Evolutionary conservation across 2,329 filamentous ascomycete genomes (phyloP).

Genomic region (Sporothrix mexicana): DNA sequence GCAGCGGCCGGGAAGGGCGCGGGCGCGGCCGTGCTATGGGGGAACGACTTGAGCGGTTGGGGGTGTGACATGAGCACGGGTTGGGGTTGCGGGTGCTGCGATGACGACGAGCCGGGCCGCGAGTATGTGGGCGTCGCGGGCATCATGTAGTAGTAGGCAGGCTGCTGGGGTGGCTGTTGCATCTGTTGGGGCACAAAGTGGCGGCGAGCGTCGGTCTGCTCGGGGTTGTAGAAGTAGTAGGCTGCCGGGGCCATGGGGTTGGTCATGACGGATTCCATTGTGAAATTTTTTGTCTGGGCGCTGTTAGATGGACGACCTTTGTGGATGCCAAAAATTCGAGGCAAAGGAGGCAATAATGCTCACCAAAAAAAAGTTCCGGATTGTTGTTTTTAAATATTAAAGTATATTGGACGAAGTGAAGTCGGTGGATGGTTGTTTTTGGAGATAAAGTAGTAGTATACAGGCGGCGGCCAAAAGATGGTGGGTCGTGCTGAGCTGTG

Average conservation of each 20-base stretch:
- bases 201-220: conserved; percentile 74
- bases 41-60: conserved; percentile 59
- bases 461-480: conserved; percentile 48
- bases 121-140: conserved; percentile 69
- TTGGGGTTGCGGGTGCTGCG: conserved; percentile 60
- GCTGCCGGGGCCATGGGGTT: conserved; percentile 69
- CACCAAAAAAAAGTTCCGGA: conserved; percentile 26
- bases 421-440: background rate
- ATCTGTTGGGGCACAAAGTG: conserved; percentile 69
- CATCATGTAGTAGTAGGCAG: conserved; percentile 42
- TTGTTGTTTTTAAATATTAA: conserved; percentile 35
- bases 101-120: conserved; percentile 68
- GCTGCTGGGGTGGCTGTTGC: conserved; percentile 55
- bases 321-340: background rate
- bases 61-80: conserved; percentile 31
- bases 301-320: conserved; percentile 24
- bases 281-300: conserved; percentile 38
- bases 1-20: conserved; percentile 51
- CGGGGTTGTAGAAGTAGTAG: conserved; percentile 87
- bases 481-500: conserved; percentile 42
- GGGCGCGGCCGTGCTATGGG: conserved; percentile 50
- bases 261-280: conserved; percentile 70
- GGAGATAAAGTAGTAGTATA: conserved; percentile 40
- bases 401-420: conserved; percentile 15
- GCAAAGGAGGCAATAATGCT: background rate